phyloP scores from a whole-genome alignment of 1,284 basidiomycete genomes.

The Austroboletus novae-zelandiae region DNA sequence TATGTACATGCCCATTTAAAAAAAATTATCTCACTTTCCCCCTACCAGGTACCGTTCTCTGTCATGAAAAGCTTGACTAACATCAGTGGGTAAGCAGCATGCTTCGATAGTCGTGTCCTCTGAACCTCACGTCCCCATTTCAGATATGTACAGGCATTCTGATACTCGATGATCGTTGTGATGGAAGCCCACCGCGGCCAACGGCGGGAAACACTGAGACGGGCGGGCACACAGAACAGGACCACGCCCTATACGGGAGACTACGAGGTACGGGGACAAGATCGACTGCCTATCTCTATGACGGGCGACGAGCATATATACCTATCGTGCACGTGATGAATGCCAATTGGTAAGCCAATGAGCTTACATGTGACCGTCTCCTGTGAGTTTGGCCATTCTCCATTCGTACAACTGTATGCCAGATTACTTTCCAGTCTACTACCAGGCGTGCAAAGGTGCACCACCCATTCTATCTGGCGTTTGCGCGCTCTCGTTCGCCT shows the following conservation, averaged over 20 bases:
- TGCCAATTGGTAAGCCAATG: too few species aligned
- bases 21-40: neutral
- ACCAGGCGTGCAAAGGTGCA: constrained; percentile 9
- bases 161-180: neutral
- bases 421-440: constrained; percentile 14
- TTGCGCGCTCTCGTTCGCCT: constrained; percentile 4
- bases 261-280: too few species aligned
- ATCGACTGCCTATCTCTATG: too few species aligned
- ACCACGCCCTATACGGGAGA: too few species aligned
- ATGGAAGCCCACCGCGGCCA: too few species aligned
- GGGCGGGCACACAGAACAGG: too few species aligned
- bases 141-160: constrained; percentile 15
- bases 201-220: too few species aligned
- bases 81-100: constrained; percentile 11
- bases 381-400: too few species aligned
- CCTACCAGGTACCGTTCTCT: constrained; percentile 10
- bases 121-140: neutral
- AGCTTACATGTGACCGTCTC: constrained; percentile 6
- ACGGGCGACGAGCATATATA: too few species aligned
- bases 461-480: constrained; percentile 9
- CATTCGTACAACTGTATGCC: neutral
- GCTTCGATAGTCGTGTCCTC: neutral
- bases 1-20: neutral
- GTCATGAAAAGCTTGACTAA: constrained; percentile 16
- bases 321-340: too few species aligned